A percentile compares a stretch with the other conserved stretches of the same genome.
These are phyloP conservation scores for Streptanthus diversifolius DNA, from an alignment of 345 rosid species.

Conservation along the genomic window DNA sequence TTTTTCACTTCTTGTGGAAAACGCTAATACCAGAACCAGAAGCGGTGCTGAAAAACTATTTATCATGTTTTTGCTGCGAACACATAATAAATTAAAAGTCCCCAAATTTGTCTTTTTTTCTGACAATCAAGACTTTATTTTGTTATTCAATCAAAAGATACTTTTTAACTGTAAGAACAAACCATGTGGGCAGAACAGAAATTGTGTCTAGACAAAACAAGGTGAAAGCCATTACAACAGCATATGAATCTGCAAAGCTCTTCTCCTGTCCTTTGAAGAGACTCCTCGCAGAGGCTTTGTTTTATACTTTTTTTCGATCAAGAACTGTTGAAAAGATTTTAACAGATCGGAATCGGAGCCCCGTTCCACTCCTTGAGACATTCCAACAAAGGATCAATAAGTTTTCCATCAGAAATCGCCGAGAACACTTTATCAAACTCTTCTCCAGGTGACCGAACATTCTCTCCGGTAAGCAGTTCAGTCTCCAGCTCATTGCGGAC, in stretches of 20 bases:
- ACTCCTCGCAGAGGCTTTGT: neutral
- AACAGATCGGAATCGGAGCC: slow-evolving; percentile 48
- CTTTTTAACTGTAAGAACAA: neutral
- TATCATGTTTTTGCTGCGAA: neutral
- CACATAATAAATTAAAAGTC: neutral
- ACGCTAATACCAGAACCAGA: neutral
- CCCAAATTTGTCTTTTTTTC: neutral
- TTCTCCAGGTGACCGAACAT: slow-evolving; percentile 61
- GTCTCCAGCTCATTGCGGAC: slow-evolving; percentile 59
- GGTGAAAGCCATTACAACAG: neutral
- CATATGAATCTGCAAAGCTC: neutral
- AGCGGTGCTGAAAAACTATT: neutral
- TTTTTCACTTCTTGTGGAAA: neutral
- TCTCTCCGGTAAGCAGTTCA: slow-evolving; percentile 55
- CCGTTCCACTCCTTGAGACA: slow-evolving; percentile 72
- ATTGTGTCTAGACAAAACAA: neutral
- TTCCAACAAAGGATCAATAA: slow-evolving; percentile 69
- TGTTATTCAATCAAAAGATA: neutral
- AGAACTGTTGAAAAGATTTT: neutral
- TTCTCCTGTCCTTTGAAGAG: neutral
- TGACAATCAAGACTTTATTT: neutral
- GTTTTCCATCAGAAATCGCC: slow-evolving; percentile 64
- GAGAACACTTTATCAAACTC: slow-evolving; percentile 68
- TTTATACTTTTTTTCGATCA: too few relatives aligned
- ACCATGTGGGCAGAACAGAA: neutral